A percentile compares a stretch with the other conserved stretches of the same genome.
These are phyloP conservation scores for Nicotiana knightiana DNA, from an alignment of 257 asterid species.

Conservation along the genomic window DNA sequence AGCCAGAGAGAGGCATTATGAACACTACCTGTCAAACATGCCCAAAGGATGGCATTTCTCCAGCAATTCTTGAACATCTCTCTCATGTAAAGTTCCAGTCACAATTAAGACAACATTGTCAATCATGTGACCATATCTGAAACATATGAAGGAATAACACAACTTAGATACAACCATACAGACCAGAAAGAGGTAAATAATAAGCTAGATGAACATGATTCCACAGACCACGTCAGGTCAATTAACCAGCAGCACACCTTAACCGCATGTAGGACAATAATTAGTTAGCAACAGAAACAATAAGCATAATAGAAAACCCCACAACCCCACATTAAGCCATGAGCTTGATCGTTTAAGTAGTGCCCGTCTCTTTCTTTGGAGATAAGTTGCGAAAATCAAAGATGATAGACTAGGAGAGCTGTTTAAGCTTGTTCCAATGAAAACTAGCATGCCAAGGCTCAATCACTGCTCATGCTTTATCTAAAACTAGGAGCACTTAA, in stretches of 20 bases:
- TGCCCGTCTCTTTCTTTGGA: not conserved
- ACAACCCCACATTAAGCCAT: not conserved
- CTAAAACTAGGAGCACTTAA: not conserved
- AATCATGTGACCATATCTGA: constrained; percentile 90
- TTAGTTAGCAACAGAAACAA: not conserved
- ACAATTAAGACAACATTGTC: constrained; percentile 88
- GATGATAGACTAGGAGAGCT: not conserved
- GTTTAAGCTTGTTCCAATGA: not conserved
- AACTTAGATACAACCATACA: not conserved
- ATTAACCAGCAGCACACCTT: not conserved
- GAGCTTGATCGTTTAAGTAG: too few relatives aligned
- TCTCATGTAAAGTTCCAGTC: constrained; percentile 88
- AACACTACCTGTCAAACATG: constrained; percentile 80
- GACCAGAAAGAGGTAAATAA: not conserved
- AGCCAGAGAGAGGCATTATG: not conserved
- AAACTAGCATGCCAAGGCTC: not conserved
- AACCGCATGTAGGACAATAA: too few relatives aligned
- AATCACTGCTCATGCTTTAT: too few relatives aligned
- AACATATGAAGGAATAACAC: constrained; percentile 12
- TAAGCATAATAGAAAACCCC: not conserved
- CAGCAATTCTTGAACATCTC: constrained; percentile 86
- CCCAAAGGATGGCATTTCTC: constrained; percentile 96
- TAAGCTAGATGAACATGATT: too few relatives aligned
- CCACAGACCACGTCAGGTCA: not conserved
- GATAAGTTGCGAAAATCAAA: not conserved